These are phyloP conservation scores for Purpureocillium takamizusanense DNA, from an alignment of 2,329 filamentous ascomycete genomes.

Conservation along the genomic window DNA sequence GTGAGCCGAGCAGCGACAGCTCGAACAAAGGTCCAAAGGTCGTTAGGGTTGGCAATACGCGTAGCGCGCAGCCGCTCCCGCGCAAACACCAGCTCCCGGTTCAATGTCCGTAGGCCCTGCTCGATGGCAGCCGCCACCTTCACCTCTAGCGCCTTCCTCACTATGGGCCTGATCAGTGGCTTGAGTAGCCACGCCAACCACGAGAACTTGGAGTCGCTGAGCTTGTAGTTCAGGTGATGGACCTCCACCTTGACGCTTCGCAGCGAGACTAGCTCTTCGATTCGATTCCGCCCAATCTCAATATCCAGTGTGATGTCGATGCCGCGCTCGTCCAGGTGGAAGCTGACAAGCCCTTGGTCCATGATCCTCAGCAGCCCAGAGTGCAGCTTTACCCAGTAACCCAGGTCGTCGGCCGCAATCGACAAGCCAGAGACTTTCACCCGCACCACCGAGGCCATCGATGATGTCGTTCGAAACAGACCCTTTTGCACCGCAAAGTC, in stretches of 20 bases:
- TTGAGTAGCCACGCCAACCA: slow-evolving; percentile 77
- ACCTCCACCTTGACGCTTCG: slow-evolving; percentile 69
- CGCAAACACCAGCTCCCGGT: slow-evolving; percentile 80
- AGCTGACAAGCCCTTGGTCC: slow-evolving; percentile 78
- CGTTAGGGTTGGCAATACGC: slow-evolving; percentile 68
- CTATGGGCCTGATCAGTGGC: slow-evolving; percentile 70
- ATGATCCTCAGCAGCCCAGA: slow-evolving; percentile 64
- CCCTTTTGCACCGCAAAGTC: slow-evolving; percentile 79
- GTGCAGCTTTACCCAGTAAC: slow-evolving; percentile 80
- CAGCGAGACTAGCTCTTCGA: slow-evolving; percentile 76
- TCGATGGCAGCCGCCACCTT: slow-evolving; percentile 66
- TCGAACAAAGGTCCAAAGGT: slow-evolving; percentile 72
- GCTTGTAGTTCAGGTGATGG: slow-evolving; percentile 75
- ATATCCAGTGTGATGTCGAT: slow-evolving; percentile 81
- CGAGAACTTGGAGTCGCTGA: slow-evolving; percentile 66
- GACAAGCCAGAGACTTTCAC: slow-evolving; percentile 77
- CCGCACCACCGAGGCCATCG: slow-evolving; percentile 61
- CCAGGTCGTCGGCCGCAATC: slow-evolving; percentile 75
- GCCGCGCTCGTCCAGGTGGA: slow-evolving; percentile 77
- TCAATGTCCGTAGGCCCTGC: slow-evolving; percentile 61
- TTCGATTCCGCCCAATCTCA: slow-evolving; percentile 66
- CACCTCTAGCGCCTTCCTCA: slow-evolving; percentile 70
- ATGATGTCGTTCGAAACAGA: slow-evolving; percentile 50
- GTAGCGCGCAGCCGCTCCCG: slow-evolving; percentile 80
- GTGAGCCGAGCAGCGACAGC: slow-evolving; percentile 70